Evolutionary conservation across 495 filamentous ascomycete genomes (phyloP).

Genomic region (Tuber indicum): DNA sequence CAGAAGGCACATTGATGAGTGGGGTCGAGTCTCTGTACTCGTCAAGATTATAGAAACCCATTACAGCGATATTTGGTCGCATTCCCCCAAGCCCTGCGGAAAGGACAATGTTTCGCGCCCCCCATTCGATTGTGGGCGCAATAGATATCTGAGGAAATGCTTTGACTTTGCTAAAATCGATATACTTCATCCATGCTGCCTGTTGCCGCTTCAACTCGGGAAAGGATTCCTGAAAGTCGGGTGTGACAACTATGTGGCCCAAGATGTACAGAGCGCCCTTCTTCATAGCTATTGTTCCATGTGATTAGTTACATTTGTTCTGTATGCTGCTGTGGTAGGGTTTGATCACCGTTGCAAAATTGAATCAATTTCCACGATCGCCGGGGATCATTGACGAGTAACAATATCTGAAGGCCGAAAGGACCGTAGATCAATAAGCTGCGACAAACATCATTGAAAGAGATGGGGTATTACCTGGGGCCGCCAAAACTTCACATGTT

Average conservation of each 20-base stretch:
- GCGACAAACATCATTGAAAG: not conserved
- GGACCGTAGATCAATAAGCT: conserved; percentile 10
- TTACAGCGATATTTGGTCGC: conserved; percentile 78
- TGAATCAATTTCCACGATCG: conserved; percentile 73
- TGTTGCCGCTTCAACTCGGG: conserved; percentile 77
- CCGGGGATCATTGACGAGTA: conserved; percentile 76
- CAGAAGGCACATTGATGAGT: conserved; percentile 48
- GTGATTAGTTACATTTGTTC: not conserved
- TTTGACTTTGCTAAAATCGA: conserved; percentile 80
- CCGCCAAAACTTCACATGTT: conserved; percentile 90
- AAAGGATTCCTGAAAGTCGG: conserved; percentile 71
- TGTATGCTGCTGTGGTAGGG: not conserved
- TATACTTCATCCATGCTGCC: conserved; percentile 73
- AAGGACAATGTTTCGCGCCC: conserved; percentile 71
- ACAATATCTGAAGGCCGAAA: conserved; percentile 52
- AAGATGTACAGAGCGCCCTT: conserved; percentile 81
- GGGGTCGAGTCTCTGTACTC: conserved; percentile 57
- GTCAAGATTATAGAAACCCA: conserved; percentile 68
- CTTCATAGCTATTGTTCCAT: conserved; percentile 53
- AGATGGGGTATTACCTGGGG: conserved; percentile 49
- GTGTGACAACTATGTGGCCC: conserved; percentile 77
- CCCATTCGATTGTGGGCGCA: conserved; percentile 78
- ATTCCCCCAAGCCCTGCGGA: conserved; percentile 82
- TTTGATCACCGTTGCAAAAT: conserved; percentile 63
- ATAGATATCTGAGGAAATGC: conserved; percentile 82